Evolutionary conservation across 2,329 filamentous ascomycete genomes (phyloP), one percentile per base, ranked within the genome.

Genomic region (Apiospora saccharicola): DNA sequence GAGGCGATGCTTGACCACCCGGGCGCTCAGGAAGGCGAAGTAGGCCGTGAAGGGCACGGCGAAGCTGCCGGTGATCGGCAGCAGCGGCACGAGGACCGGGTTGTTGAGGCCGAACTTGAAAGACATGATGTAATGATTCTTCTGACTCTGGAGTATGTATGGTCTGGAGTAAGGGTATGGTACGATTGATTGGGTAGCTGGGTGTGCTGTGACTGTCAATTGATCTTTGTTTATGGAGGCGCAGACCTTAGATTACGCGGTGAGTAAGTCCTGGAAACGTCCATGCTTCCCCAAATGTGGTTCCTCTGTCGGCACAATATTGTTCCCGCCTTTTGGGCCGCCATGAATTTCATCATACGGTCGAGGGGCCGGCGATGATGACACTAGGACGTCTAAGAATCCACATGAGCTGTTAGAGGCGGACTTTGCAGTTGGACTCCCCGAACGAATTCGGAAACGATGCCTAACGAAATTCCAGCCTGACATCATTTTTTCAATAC

Each of bases 11-110:
- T 53, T 49, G 24, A 78, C 75, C 24, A 80, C 78, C 70, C 79
- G 79, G 53, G 72, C 72, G 73, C 77, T 79, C 46, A 81, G 76
- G 46, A 79, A 75, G 67, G 73, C 70, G 73, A 79, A 79, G 74
- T 81, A 81, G n/a, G 76, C 78, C 10, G 80, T 78, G 74, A 80
- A 79, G 24, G 80, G 79, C 7, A 79, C 73, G 67, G 76, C 76
- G 67, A 81, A 81, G 72, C 73, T 74, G 70, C 79, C 78, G 2
- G 78, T 81, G 43, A 81, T 75, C 67, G 79, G 68, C 68, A 70
- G 49, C 47, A 70, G 53, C 13, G 72, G 72, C 30, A 70, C 72
- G 14, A 73, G 71, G 47, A 72, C 71, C 34, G 72, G 71, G 69
- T 73, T 70, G 71, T 72, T 73, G 37, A 73, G 46, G 47, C 70